Evolutionary conservation across 352 stramenopile species (phyloP).

Genomic region (Phytopythium boreale): DNA sequence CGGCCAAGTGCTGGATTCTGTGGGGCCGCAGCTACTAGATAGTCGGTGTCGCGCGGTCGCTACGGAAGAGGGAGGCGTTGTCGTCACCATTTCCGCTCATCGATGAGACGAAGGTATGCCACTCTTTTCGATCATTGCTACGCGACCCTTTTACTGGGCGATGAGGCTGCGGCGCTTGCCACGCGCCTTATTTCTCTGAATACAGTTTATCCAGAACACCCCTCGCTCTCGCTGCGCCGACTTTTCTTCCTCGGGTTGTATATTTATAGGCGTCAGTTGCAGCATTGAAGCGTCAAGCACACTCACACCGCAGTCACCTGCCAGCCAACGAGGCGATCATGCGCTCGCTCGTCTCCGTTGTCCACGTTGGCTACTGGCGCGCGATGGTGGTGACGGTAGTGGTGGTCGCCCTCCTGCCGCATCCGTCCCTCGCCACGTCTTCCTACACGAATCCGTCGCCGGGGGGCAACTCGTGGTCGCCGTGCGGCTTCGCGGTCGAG

Average conservation of each 20-base stretch:
- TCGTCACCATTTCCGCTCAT: too few species aligned
- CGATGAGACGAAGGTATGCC: too few species aligned
- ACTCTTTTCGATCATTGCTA: neutral
- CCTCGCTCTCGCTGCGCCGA: neutral
- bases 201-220: neutral
- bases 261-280: neutral
- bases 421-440: slow-evolving; percentile 22
- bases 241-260: neutral
- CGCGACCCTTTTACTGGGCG: neutral
- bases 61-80: neutral
- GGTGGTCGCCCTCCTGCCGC: slow-evolving; percentile 5
- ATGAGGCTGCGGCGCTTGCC: neutral
- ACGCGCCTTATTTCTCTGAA: neutral
- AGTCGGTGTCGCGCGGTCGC: neutral
- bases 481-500: slow-evolving; percentile 44
- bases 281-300: too few species aligned
- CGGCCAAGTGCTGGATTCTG: slow-evolving; percentile 91
- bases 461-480: slow-evolving; percentile 56
- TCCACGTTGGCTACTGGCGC: neutral
- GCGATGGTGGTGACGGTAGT: neutral
- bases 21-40: slow-evolving; percentile 85
- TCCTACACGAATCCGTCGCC: slow-evolving; percentile 54
- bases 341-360: too few species aligned
- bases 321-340: neutral
- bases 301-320: neutral